Evolutionary conservation across 2,329 filamentous ascomycete genomes (phyloP), one percentile per base, ranked within the genome.

Genomic region (Pseudogymnoascus sp.): DNA sequence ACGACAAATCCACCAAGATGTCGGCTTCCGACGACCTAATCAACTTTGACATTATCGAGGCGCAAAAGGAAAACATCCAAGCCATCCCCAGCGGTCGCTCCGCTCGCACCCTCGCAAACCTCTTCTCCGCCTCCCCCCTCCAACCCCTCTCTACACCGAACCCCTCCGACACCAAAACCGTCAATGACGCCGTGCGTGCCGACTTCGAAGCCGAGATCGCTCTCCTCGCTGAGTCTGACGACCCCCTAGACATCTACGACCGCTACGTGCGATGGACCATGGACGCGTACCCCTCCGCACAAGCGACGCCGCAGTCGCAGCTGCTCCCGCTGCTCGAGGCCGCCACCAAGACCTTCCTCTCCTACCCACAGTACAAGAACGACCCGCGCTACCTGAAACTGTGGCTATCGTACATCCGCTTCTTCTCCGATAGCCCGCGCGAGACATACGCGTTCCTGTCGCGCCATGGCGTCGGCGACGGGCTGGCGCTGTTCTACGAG

Each of bases 61-160:
- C 84, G 55, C 92, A 97, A 70, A 99, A 99, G 77, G 94, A 99
- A 78, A 99, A 99, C 76, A 97, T 99, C 62, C 92, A 97, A 75
- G 87, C 92, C 22, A 82, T 99, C 11, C 92, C 93, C 14, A 89
- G 91, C 66, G 94, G 88, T 35, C 81, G 94, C 67, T 97, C 93
- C 41, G 94, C 93, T 52, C 90, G 87, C 77, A 92, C 94, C 61
- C 87, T 99, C 60, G 92, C 88, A 30, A 84, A 92, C 62, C 84
- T 91, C 33, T 92, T 91, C 82, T 88, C 92, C 65, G 81, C 90
- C 62, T 81, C 83, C 41, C 80, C 82, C 41, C 76, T 84, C 35
- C 80, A 85, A 62, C 83, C 82, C 70, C 76, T 84, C 49, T 75
- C 81, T 19, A 82, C 84, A 6, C 84, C 87, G 5, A 88, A 85